Conservation (phyloP, 805 yeast genomes). For the Starmerella asiatica region DNA sequence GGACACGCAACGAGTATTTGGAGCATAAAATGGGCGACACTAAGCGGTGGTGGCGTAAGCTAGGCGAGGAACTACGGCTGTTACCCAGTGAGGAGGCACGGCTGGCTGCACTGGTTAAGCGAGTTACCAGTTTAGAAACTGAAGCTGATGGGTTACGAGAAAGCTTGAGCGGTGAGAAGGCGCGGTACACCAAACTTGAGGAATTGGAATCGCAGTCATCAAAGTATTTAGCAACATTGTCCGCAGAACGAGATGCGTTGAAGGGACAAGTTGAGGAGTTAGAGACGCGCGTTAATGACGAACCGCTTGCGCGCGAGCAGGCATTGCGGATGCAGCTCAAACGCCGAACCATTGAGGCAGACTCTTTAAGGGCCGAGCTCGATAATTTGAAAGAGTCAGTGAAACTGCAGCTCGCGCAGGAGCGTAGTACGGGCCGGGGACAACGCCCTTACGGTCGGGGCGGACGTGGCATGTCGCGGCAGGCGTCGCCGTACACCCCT, state of each 20-base stretch:
- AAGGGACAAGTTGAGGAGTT: constrained; percentile 32
- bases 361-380: constrained; percentile 22
- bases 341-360: constrained; percentile 22
- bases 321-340: constrained; percentile 25
- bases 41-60: constrained; percentile 10
- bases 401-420: constrained; percentile 10
- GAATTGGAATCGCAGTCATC: constrained; percentile 24
- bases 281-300: constrained; percentile 32
- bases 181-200: constrained; percentile 21
- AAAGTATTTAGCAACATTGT: constrained; percentile 16
- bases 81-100: constrained; percentile 33
- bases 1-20: constrained; percentile 17
- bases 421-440: constrained; percentile 5
- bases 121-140: background rate
- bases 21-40: constrained; percentile 18
- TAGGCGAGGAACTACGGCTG: constrained; percentile 31
- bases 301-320: constrained; percentile 21
- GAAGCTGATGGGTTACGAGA: constrained; percentile 1
- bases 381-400: constrained; percentile 26
- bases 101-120: constrained; percentile 4
- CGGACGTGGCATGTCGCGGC: constrained; percentile 13
- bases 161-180: constrained; percentile 34
- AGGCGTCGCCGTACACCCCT: constrained; percentile 1
- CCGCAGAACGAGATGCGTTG: constrained; percentile 4
- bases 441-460: constrained; percentile 12